Base-by-base conservation (phyloP, 106 monocot genomes). In the Dendrobium nobile region DNA sequence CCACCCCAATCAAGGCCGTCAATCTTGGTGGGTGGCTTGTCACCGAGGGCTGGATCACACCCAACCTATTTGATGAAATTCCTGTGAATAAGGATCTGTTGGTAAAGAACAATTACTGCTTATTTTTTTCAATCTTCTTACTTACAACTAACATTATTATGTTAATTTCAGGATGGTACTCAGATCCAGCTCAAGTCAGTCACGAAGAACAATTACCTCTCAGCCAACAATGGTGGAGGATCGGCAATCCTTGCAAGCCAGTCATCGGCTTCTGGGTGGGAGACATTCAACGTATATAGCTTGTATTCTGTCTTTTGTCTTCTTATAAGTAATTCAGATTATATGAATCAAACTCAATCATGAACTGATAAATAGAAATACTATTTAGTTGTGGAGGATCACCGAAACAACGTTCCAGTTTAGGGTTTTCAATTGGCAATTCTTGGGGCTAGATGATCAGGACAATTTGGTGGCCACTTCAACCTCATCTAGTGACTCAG, bases 1-100 rank as follows among this genome's bases (percentile, higher is more conserved):
- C 72, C 1, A 19, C 45, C 73, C 11, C 51, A 64, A 61, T 85
- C 44, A 85, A 72, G 64, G 81, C 89, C 45, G 86, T 83, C 20
- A 84, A 83, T 44, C 83, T 88, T 44, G 88, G 85, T 33, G 88
- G 83, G 2, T 88, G 88, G 89, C 82, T 86, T 4, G 89, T 89
- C 20, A 84, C 82, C 0, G 82, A 89, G 45, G 89, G 86, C 4
- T 86, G 84, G 89, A 89, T 89, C 19, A 86, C 74, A 27, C 86
- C 89, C 7, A 61, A 73, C 2, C 86, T 86, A 45, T 89, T 89
- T 37, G 82, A 86, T 72, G 77, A 76, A 26, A 89, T 86, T 51
- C 78, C 79, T 40, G 24, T 27, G 6, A 89, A 89, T 84, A 86
- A 84, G 41, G 84, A 89, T 79, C 47, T 89, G 9, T 31, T 89